Evolutionary conservation across 192 early-diverging fungal species (phyloP), one percentile per base, ranked within the genome.

Genomic region (Coemansia reversa): DNA sequence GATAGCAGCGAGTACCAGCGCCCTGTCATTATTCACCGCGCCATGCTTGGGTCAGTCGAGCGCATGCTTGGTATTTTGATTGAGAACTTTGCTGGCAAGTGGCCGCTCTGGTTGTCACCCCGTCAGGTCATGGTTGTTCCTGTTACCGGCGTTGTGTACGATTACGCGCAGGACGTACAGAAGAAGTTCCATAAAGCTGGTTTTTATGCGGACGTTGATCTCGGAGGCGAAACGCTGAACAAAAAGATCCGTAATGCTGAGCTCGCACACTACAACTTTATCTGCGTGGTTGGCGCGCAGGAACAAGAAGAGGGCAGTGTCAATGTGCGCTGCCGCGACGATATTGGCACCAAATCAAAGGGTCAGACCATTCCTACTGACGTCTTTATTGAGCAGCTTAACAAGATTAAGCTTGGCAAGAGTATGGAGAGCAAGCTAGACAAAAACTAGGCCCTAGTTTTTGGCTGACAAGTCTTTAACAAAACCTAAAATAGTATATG

Each of bases 201-300:
- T 5, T 83, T 98, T 62, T 87, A 89, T 74, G 93, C 81, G 12
- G 97, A 98, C 67, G 88, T 89, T 9, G 96, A 98, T 74, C 65
- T 91, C 42, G 84, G 86, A 29, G 95, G 92, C 69, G 85, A 86
- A 30, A 97, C 93, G 27, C 83, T 98, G 72, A 91, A 94, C 80
- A 98, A 97, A 89, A 99, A 99, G 90, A 93, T 99, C 76, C 89
- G 94, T 56, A 94, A 94, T 58, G 92, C 93, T 25, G 94, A 99
- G 83, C 67, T 98, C 25, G 82, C 90, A 29, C 94, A 94, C 55
- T 97, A 88, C 74, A 99, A 97, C 90, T 97, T 98, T 76, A 95
- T 95, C 85, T 93, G 90, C 72, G 92, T 97, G 51, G 96, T 98
- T 25, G 95, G 95, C 47, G 88, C 82, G 27, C 85, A 94, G 70